Conservation (phyloP, 768 basidiomycete species). For the Dentipellis sp. region DNA sequence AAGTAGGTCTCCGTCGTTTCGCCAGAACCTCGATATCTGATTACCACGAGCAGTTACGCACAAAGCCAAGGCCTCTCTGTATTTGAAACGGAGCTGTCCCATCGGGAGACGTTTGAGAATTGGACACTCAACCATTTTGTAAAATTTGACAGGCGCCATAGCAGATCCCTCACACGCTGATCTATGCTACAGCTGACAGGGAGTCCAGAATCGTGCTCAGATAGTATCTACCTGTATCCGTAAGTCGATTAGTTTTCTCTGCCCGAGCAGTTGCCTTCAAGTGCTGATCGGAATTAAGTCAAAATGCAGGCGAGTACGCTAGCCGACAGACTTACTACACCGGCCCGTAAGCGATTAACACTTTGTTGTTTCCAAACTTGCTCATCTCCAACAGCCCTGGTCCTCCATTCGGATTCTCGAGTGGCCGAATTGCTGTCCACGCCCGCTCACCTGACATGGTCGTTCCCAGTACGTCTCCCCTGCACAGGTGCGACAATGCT, state of each 20-base stretch:
- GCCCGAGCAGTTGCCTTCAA: background rate
- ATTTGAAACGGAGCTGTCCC: background rate
- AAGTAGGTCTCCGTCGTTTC: background rate
- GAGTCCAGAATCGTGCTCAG: background rate
- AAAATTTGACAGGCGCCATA: background rate
- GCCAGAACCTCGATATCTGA: background rate
- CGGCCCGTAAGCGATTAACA: background rate
- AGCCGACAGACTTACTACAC: background rate
- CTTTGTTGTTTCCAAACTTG: background rate
- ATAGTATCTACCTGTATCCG: background rate
- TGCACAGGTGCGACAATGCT: background rate
- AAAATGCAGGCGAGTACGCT: background rate
- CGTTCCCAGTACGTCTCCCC: background rate
- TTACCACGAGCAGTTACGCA: background rate
- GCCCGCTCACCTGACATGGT: background rate
- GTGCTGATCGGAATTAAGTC: background rate
- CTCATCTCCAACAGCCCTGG: background rate
- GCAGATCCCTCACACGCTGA: background rate
- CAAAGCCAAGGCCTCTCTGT: background rate
- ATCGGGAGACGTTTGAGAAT: background rate
- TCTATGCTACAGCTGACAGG: background rate
- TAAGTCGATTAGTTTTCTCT: background rate
- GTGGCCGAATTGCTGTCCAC: background rate
- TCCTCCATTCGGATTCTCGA: background rate
- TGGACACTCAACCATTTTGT: background rate